Conservation (phyloP, 345 rosid species). For the Toxicodendron radicans region DNA sequence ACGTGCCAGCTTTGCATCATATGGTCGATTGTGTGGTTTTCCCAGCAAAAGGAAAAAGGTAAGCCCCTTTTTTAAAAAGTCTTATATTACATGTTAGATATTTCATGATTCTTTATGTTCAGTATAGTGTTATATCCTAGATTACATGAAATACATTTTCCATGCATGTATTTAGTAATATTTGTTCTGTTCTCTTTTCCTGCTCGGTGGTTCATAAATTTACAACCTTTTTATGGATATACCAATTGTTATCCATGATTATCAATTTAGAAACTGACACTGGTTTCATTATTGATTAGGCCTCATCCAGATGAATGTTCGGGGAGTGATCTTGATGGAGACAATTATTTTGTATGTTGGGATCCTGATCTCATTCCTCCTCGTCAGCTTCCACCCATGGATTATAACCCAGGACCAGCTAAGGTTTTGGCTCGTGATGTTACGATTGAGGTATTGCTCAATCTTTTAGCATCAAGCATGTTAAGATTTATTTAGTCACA, state of each 20-base stretch:
- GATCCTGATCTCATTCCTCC: constrained; percentile 37
- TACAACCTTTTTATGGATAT: neutral
- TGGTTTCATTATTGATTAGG: constrained; percentile 16
- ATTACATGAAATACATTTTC: no score
- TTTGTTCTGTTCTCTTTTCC: neutral
- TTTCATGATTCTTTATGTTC: neutral
- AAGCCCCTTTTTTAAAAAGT: neutral
- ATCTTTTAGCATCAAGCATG: no score
- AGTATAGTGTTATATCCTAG: neutral
- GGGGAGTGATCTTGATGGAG: constrained; percentile 55
- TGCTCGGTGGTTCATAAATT: no score
- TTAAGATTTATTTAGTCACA: no score
- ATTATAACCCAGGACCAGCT: constrained; percentile 31
- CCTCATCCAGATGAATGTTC: constrained; percentile 54
- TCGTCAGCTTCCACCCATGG: constrained; percentile 36
- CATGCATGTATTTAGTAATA: no score
- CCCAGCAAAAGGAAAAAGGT: constrained; percentile 55
- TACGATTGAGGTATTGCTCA: constrained; percentile 39
- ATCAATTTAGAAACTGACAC: neutral
- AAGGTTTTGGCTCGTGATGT: constrained; percentile 37
- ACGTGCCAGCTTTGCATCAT: constrained; percentile 26
- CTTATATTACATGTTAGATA: neutral
- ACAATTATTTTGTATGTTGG: constrained; percentile 48
- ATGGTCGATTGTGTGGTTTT: constrained; percentile 38
- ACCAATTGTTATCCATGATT: neutral